Base-by-base conservation (phyloP, 2,329 filamentous ascomycete genomes). In the Botrytis hyacinthi region DNA sequence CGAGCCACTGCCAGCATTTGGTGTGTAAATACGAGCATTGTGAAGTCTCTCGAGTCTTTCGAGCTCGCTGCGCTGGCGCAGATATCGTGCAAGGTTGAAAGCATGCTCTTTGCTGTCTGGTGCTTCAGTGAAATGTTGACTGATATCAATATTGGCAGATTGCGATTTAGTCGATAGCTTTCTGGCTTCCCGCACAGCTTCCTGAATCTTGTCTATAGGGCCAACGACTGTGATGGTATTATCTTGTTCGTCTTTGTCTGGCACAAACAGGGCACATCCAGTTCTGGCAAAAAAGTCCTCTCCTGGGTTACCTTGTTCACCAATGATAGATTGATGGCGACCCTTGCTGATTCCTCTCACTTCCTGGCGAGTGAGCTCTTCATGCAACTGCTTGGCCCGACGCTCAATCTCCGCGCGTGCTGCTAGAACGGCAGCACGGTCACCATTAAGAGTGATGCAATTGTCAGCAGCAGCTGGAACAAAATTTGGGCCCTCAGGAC, bases 251-350 rank as follows among this genome's bases (percentile, higher is more conserved):
- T 93, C 90, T 37, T 91, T 89, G 40, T 87, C 87, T 12, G 91
- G 95, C 63, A 98, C 84, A 73, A 98, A 88, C 74, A 98, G 91
- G 61, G 92, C 89, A 83, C 96, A 99, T 76, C 95, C 95, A 73
- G 96, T 98, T 80, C 97, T 90, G 63, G 91, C 88, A 76, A 98
- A 90, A 85, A 99, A 98, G 63, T 97, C 90, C 73, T 98, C 90
- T 48, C 93, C 86, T 29, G 93, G 90, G 75, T 93, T 88, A 75
- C 93, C 94, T 75, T 91, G 89, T 75, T 95, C 91, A 70, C 95
- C 95, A 76, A 97, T 91, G 80, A 99, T 96, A 85, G 98, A 98
- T 82, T 97, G 95, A 82, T 98, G 96, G 70, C 94, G 91, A 67
- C 93, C 94, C 75, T 92, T 91, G 82, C 95, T 92, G 78, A 98